Evolutionary conservation across 495 filamentous ascomycete genomes (phyloP).

Genomic region (Cetradonia linearis): DNA sequence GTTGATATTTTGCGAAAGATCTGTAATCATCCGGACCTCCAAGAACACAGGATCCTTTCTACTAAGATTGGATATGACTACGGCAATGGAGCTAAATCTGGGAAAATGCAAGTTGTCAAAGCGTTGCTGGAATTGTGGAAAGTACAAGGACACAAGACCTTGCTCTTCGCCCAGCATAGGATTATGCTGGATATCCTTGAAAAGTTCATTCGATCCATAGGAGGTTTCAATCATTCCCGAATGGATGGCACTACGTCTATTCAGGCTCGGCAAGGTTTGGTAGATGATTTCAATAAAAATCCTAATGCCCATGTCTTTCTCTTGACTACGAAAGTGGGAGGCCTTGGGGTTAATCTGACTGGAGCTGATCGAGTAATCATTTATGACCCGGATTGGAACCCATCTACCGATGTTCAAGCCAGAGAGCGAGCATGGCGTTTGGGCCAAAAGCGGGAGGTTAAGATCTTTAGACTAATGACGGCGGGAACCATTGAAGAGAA

Average conservation of each 20-base stretch:
- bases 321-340: conserved; percentile 88
- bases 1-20: conserved; percentile 92
- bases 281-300: conserved; percentile 84
- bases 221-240: conserved; percentile 65
- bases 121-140: conserved; percentile 79
- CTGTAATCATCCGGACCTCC: conserved; percentile 90
- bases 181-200: conserved; percentile 94
- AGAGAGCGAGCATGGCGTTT: conserved; percentile 94
- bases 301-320: conserved; percentile 77
- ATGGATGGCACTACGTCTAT: conserved; percentile 92
- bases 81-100: conserved; percentile 63
- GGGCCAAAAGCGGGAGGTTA: conserved; percentile 87
- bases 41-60: conserved; percentile 51
- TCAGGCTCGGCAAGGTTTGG: conserved; percentile 66
- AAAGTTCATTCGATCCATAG: conserved; percentile 55
- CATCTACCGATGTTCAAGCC: conserved; percentile 84
- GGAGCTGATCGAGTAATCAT: conserved; percentile 95
- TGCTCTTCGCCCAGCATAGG: conserved; percentile 81
- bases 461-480: conserved; percentile 92
- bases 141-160: conserved; percentile 73
- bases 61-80: conserved; percentile 56
- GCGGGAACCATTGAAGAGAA: conserved; percentile 97
- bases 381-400: conserved; percentile 97
- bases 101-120: conserved; percentile 90
- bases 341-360: conserved; percentile 86